Evolutionary conservation across 202 grass and related monocot genomes (phyloP).

Genomic region (Elaeis oleifera): DNA sequence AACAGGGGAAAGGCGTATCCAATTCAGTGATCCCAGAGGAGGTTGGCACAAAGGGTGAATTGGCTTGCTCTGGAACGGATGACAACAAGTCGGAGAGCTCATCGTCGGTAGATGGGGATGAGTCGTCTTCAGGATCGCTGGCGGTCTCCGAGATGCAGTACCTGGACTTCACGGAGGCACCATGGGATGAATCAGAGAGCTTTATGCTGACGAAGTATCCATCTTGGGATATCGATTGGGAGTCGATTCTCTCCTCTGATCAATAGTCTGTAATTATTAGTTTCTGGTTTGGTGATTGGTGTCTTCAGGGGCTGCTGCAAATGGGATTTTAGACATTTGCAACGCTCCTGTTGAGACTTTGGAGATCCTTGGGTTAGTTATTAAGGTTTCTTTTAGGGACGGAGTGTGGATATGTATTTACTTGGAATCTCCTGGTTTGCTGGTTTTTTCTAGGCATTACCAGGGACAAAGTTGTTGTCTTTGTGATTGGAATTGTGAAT

Average conservation of each 20-base stretch:
- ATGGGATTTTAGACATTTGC: constrained; percentile 7
- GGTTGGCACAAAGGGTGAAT: constrained; percentile 31
- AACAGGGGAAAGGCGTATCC: constrained; percentile 14
- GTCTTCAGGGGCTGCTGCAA: neutral
- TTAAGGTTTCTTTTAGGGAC: neutral
- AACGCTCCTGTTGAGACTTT: too few species aligned
- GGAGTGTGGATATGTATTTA: neutral
- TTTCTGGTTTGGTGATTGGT: neutral
- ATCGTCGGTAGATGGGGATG: constrained; percentile 18
- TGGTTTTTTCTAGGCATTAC: constrained; percentile 5
- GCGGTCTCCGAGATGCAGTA: constrained; percentile 50
- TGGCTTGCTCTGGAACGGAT: neutral
- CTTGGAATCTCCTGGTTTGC: constrained; percentile 3
- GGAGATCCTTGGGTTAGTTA: too few species aligned
- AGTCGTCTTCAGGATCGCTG: neutral
- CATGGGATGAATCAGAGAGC: constrained; percentile 83
- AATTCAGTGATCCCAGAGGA: constrained; percentile 11
- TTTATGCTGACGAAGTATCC: constrained; percentile 73
- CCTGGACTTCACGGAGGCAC: constrained; percentile 68
- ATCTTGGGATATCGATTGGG: constrained; percentile 95
- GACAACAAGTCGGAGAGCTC: constrained; percentile 41
- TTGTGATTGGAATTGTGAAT: neutral
- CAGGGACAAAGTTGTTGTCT: neutral
- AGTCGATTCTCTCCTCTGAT: constrained; percentile 52
- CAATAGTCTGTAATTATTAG: neutral